Base-by-base conservation (phyloP, 1,139 yeast genomes). In the Blastobotrys aristatus region DNA sequence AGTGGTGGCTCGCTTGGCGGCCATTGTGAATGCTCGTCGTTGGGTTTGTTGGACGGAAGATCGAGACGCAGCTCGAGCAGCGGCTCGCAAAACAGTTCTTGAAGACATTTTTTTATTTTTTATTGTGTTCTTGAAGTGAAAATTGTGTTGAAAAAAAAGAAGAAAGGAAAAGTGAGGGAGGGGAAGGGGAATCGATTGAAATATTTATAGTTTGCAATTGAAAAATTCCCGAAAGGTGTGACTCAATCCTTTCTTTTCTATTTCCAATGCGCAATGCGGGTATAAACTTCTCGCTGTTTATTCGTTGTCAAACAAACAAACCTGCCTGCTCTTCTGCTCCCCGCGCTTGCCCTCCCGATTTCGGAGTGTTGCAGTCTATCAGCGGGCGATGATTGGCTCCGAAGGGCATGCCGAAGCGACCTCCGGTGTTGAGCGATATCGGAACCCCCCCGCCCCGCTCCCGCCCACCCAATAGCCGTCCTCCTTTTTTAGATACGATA, bases 41-140 rank as follows among this genome's bases (percentile, higher is more conserved):
- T 52, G 52, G 40, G 54, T 50, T 47, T 47, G 49, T 38, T 48
- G 49, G 40, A 53, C 51, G 39, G 49, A 34, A 30, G 56, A 45
- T 47, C 59, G 55, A 40, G 62, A 55, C 34, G 60, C 52, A 40
- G 56, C 50, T 38, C 57, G 51, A 38, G 56, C 50, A 30, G 57
- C 57, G 34, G 59, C 47, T 53, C 60, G 49, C 34, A 47, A 31
- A 33, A 48, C 36, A 27, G 53, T 41, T 43, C 50, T 40, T 39
- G 50, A 49, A 37, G 48, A 52, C 49, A 50, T 45, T 30, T 26
- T 48, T 41, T 46, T 41, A 36, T 17, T 33, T n/a, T 7, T 31
- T 43, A n/a, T n/a, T n/a, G n/a, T n/a, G n/a, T 24, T 18, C 13
- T 29, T 24, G 34, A 37, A 43, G 46, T 49, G 44, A 31, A 26